phyloP scores from a whole-genome alignment of 129 eudicot genomes.

The Oenanthe sinensis region DNA sequence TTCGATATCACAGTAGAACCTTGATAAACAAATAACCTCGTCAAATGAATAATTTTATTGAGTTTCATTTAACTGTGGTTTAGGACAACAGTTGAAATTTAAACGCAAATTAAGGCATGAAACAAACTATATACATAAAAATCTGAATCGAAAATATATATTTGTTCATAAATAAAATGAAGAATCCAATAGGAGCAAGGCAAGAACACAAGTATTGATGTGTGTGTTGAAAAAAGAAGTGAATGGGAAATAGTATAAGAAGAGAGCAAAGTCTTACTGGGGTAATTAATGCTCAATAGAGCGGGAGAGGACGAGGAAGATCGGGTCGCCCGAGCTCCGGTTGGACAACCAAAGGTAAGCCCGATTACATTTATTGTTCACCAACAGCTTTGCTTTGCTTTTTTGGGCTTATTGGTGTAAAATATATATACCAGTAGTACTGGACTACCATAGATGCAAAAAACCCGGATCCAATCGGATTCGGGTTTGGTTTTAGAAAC shows the following conservation, averaged over 20 bases:
- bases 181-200: background rate
- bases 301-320: background rate
- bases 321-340: background rate
- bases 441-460: too few species aligned
- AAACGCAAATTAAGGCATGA: background rate
- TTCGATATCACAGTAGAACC: too few species aligned
- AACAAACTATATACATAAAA: background rate
- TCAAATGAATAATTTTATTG: too few species aligned
- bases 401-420: too few species aligned
- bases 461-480: too few species aligned
- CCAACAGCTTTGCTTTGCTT: background rate
- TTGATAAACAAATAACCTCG: too few species aligned
- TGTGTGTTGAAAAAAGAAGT: background rate
- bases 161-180: background rate
- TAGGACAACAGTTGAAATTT: too few species aligned
- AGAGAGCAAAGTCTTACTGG: background rate
- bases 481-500: too few species aligned
- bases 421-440: too few species aligned
- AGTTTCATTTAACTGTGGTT: too few species aligned
- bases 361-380: background rate
- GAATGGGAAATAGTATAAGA: too few species aligned
- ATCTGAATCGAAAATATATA: background rate
- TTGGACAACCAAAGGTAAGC: background rate
- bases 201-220: background rate
- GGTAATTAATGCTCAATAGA: background rate